Percentiles rank a stretch among this genome's conserved stretches.
Conservation (phyloP, 371 early-diverging fungal genomes). For the Catenaria anguillulae region DNA sequence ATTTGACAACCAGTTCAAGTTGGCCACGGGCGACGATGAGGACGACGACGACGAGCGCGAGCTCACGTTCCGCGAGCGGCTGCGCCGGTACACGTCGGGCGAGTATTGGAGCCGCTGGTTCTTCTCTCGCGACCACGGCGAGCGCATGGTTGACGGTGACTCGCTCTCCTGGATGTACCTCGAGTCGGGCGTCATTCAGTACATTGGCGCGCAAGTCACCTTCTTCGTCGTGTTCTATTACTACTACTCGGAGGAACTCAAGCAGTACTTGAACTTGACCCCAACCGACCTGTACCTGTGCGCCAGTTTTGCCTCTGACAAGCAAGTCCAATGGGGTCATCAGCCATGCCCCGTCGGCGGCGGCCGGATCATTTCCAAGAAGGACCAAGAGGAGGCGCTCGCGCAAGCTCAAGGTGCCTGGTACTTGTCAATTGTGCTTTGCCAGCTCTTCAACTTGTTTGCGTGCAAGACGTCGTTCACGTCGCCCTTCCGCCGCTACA, state of each 20-base stretch:
- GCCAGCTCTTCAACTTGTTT: conserved; percentile 84
- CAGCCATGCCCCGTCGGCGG: conserved; percentile 29
- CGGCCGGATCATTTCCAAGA: conserved; percentile 25
- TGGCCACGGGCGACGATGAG: conserved; percentile 9
- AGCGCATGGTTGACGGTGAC: conserved; percentile 69
- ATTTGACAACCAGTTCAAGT: conserved; percentile 11
- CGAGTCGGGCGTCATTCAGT: conserved; percentile 67
- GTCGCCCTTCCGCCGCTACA: conserved; percentile 53
- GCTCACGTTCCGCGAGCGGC: conserved; percentile 5
- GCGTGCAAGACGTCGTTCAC: conserved; percentile 67
- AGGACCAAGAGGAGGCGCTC: conserved; percentile 36
- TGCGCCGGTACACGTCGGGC: neutral
- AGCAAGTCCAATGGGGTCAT: conserved; percentile 20
- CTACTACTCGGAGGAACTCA: neutral
- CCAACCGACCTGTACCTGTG: neutral
- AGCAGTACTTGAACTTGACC: neutral
- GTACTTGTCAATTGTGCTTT: conserved; percentile 62
- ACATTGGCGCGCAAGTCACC: conserved; percentile 49
- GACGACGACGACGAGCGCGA: conserved; percentile 15
- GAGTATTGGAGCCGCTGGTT: conserved; percentile 18
- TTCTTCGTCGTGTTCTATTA: conserved; percentile 54
- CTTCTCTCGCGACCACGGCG: conserved; percentile 47
- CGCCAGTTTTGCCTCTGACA: conserved; percentile 14
- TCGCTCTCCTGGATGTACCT: conserved; percentile 72
- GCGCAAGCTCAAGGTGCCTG: conserved; percentile 58